Evolutionary conservation across 352 stramenopile species (phyloP).

Genomic region (Phytophthora cryptogea): DNA sequence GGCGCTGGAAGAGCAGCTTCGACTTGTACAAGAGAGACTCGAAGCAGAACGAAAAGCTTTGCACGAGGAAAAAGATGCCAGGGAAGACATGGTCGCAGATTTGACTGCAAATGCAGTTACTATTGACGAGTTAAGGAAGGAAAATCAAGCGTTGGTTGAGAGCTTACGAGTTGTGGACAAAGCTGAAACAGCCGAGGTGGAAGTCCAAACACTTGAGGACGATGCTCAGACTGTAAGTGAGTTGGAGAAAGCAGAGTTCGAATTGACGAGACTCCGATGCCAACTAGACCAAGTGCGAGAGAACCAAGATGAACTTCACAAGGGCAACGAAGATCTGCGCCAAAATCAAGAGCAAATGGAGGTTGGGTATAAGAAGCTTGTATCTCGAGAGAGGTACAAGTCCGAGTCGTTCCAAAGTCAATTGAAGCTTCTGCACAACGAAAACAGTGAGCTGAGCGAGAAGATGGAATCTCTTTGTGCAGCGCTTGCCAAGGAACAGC

Average conservation of each 20-base stretch:
- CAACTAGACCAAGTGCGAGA: constrained; percentile 40
- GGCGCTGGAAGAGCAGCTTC: constrained; percentile 42
- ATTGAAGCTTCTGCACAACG: constrained; percentile 63
- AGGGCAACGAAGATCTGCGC: constrained; percentile 35
- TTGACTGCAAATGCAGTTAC: constrained; percentile 13
- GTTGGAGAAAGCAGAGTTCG: constrained; percentile 13
- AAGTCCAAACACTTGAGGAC: constrained; percentile 17
- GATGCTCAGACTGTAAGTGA: constrained; percentile 12
- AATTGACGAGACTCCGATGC: constrained; percentile 19
- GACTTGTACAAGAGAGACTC: constrained; percentile 29
- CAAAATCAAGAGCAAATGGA: constrained; percentile 26
- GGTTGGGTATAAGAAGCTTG: constrained; percentile 55
- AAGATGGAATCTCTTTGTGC: constrained; percentile 45
- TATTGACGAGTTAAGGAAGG: constrained; percentile 36
- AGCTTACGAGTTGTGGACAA: neutral
- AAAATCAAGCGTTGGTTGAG: constrained; percentile 30
- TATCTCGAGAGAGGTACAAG: constrained; percentile 73
- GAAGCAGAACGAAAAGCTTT: constrained; percentile 18
- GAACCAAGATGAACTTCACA: constrained; percentile 38
- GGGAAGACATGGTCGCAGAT: constrained; percentile 10
- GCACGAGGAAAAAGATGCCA: constrained; percentile 26
- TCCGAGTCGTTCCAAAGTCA: constrained; percentile 78
- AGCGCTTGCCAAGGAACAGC: constrained; percentile 46
- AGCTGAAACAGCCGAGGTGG: neutral
- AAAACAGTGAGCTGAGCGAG: constrained; percentile 57